Conservation (phyloP, 2,329 filamentous ascomycete genomes). For the Trichoderma aggressivum region DNA sequence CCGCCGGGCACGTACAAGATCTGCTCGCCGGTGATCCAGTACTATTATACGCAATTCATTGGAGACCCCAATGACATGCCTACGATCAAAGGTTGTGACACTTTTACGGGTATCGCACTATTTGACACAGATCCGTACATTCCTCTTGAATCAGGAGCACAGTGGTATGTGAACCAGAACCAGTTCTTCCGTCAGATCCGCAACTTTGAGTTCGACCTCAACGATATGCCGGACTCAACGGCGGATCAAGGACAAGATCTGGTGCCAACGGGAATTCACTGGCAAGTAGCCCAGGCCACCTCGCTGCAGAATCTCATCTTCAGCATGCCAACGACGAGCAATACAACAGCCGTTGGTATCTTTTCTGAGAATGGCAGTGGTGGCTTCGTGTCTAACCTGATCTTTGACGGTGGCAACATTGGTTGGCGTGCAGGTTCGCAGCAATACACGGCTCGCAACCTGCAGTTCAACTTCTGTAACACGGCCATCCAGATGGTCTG, state of each 20-base stretch:
- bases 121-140: not conserved
- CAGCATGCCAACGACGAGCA: not conserved
- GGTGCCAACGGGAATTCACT: not conserved
- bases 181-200: not conserved
- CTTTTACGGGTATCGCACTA: not conserved
- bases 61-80: not conserved
- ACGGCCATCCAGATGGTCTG: not conserved
- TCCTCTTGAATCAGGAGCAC: not conserved
- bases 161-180: not conserved
- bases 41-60: not conserved
- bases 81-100: not conserved
- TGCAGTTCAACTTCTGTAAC: not conserved
- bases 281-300: not conserved
- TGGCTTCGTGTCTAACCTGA: not conserved
- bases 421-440: not conserved
- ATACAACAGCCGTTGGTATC: not conserved
- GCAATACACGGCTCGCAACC: not conserved
- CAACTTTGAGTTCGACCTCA: not conserved
- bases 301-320: not conserved
- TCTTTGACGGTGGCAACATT: not conserved
- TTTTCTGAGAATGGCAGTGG: not conserved
- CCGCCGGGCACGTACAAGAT: not conserved
- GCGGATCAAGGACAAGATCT: not conserved
- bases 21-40: not conserved
- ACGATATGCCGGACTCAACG: not conserved